Evolutionary conservation across 176 grass and related monocot genomes (phyloP), one percentile per base, ranked within the genome.

Genomic region (Cenchrus americanus): DNA sequence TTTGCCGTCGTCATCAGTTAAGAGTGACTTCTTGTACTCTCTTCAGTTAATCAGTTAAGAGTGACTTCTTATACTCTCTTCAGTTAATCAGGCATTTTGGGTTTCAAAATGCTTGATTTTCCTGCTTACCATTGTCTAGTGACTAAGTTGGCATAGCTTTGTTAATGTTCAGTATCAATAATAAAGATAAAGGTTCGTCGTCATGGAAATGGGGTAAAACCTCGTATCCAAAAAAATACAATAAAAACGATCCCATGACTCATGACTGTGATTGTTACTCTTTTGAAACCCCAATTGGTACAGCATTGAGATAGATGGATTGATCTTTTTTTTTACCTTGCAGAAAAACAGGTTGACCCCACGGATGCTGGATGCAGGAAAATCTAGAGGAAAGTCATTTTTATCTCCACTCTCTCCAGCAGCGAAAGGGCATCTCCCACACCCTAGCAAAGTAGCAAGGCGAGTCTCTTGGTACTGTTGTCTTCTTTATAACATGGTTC

Each of bases 281-380:
- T 44, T 71, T 72, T 57, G 4, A 73, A 84, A 40, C 19, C 66
- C 0, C 0, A 78, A 57, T 10, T 19, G 47, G 48, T 49, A 49
- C 49, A 50, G 68, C 51, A 27, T 58, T 79, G 66, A 30, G 7
- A 64, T 79, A 48, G 75, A 71, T 19, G 70, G 18, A 48, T n/a
- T 15, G 43, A 7, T 8, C n/a, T 19, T 69, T 63, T n/a, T n/a
- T n/a, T n/a, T n/a, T 60, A 24, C 58, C 32, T 71, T 81, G 74
- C n/a, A 71, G 83, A 65, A 62, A 82, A 82, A 78, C 65, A 58
- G 66, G 34, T 82, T 90, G 88, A 90, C 78, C 72, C 47, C 6
- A 41, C 34, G 34, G 34, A 37, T 37, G 34, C 34, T 37, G 58
- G 61, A 44, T 73, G 78, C 26, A 80, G 65, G 24, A 46, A n/a